Base-by-base conservation (phyloP, 768 basidiomycete genomes). In the Serendipita sp. region DNA sequence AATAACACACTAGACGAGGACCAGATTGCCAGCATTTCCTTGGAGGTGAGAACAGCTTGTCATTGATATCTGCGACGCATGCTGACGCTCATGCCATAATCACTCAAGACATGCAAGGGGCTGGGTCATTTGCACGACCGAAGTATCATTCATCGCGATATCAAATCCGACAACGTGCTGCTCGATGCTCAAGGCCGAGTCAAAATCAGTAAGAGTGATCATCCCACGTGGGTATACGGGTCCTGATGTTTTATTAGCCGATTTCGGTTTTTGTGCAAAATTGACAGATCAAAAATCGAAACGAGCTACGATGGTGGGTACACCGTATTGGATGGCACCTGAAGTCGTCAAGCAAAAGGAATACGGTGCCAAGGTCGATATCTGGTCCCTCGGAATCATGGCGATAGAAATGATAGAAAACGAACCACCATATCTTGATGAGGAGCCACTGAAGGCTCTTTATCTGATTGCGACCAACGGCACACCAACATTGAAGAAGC, bases 371-470 rank as follows among this genome's bases (percentile, higher is more conserved):
- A 95, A 95, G 73, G 93, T 95, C 22, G 93, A 95, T 68, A 91
- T 96, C 60, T 96, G 93, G 93, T 92, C 90, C 13, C 80, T 96
- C 7, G 93, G 93, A 3, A 96, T 97, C 74, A 94, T 96, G 92
- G 92, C 92, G 3, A 97, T 97, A 65, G 91, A 97, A 78, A 97
- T 97, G 94, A 94, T 97, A 66, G 93, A 97, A 73, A 93, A 91
- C 69, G 93, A 96, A 73, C 93, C 93, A 1, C 93, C 93, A 3
- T 95, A 96, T 72, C 77, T 97, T 42, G 91, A 95, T 67, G 93
- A 97, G 71, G 93, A 97, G 69, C 93, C 93, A 0, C 77, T 95
- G 64, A 90, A 94, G 75, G 93, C 94, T 20, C 74, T 97, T 50
- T 96, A 97, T 73, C 75, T 96, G 65, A 96, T 97, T 68, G 96